Percentiles rank a stretch among this genome's conserved stretches.
Evolutionary conservation across 257 asterid species (phyloP).

Genomic region (Nicotiana obtusifolia): DNA sequence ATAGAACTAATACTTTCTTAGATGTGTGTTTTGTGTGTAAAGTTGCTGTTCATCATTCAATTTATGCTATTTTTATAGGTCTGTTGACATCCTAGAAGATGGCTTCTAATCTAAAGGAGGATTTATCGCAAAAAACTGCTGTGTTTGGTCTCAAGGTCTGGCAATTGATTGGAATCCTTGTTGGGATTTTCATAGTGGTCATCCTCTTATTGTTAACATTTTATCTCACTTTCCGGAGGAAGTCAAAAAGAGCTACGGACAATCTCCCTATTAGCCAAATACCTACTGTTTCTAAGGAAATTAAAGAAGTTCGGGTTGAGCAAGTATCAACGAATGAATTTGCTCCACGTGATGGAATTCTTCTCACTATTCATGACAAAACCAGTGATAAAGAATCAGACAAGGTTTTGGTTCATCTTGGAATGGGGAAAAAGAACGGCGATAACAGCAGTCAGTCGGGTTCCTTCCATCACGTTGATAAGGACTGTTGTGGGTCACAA

Average conservation of each 20-base stretch:
- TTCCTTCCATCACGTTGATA: constrained; percentile 61
- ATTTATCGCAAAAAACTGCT: constrained; percentile 56
- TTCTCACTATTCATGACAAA: constrained; percentile 75
- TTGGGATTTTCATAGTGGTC: constrained; percentile 58
- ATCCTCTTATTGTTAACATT: constrained; percentile 56
- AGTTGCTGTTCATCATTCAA: not conserved
- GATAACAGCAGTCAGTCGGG: constrained; percentile 58
- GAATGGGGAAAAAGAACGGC: constrained; percentile 55
- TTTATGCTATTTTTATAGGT: constrained; percentile 31
- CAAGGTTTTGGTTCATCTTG: constrained; percentile 67
- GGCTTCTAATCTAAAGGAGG: constrained; percentile 73
- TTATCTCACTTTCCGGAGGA: constrained; percentile 71
- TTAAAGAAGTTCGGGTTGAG: constrained; percentile 85
- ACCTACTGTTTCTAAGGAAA: constrained; percentile 77
- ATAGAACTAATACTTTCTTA: not conserved
- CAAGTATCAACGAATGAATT: constrained; percentile 59
- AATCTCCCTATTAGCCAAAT: constrained; percentile 59
- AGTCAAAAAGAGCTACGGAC: constrained; percentile 41
- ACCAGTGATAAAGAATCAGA: constrained; percentile 69
- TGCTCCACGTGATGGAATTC: constrained; percentile 66
- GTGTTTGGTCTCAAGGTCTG: constrained; percentile 73
- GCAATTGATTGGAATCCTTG: constrained; percentile 81
- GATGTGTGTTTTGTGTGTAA: not conserved
- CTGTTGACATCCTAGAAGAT: constrained; percentile 34
- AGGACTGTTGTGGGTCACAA: constrained; percentile 60